Base-by-base conservation (phyloP, 352 stramenopile genomes). In the Phytophthora sojae region DNA sequence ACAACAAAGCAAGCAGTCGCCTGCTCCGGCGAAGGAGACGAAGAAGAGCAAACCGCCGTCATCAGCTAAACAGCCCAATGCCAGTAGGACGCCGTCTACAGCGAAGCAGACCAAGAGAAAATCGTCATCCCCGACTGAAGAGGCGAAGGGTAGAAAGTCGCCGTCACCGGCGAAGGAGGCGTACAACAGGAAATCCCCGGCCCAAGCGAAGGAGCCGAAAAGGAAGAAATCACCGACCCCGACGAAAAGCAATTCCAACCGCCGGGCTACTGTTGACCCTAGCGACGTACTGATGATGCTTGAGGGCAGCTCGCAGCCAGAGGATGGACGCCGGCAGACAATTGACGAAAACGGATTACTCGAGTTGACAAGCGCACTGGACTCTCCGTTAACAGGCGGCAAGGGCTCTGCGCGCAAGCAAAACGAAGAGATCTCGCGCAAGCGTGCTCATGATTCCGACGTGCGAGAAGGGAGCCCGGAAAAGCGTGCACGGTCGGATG, bases 241-340 rank as follows among this genome's bases (percentile, higher is more conserved):
- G 23, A 50, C 47, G 21, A 67, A 64, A 51, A 69, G 15, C 14
- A 64, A 29, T 17, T 60, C 26, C 1, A 69, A 64, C 19, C 73
- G 85, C 19, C 71, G 83, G 12, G 58, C 75, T n/a, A 94, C 85
- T 4, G 60, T 91, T 0, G 86, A 92, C 11, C 81, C 82, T 23
- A 76, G 61, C 6, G 82, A 94, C 29, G 71, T 82, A 32, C 57
- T 80, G 49, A 30, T 64, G 17, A 60, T 79, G 56, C 26, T 76
- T 9, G 53, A 61, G 21, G 61, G 55, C 17, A 61, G 21, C 19
- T 58, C 21, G 4, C 55, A 70, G 30, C 35, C 67, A 37, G 25
- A 68, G 14, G 55, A 63, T n/a, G 42, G 39, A 14, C 84, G 85
- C 37, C 83, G 86, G 44, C 81, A 90, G 32, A 92, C 86, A 0